phyloP scores from a whole-genome alignment of 768 basidiomycete genomes.

The Pulveroboletus sp. region DNA sequence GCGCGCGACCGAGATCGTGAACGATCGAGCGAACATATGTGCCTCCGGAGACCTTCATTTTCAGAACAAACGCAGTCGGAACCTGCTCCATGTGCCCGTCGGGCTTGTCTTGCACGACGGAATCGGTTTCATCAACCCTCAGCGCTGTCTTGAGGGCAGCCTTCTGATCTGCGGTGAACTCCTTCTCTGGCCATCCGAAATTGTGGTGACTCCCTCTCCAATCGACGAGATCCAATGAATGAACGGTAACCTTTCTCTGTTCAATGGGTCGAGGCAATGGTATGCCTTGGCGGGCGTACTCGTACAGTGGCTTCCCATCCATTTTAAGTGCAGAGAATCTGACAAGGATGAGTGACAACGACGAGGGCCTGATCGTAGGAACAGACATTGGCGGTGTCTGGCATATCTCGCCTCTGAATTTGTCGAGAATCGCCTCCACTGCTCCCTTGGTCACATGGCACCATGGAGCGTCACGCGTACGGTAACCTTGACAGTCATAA shows the following conservation, averaged over 20 bases:
- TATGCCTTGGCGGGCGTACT: slow-evolving; percentile 88
- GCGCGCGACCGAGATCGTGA: slow-evolving; percentile 80
- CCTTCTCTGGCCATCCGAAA: slow-evolving; percentile 72
- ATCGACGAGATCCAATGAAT: slow-evolving; percentile 70
- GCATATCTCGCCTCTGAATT: slow-evolving; percentile 81
- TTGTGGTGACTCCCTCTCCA: slow-evolving; percentile 76
- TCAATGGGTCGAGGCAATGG: slow-evolving; percentile 95
- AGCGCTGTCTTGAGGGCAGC: slow-evolving; percentile 64
- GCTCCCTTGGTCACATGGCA: slow-evolving; percentile 75
- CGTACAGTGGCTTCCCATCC: slow-evolving; percentile 93
- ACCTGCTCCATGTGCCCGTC: slow-evolving; percentile 32
- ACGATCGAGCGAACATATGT: slow-evolving; percentile 96
- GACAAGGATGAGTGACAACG: slow-evolving; percentile 8
- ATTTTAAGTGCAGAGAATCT: slow-evolving; percentile 99
- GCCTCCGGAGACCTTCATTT: slow-evolving; percentile 92
- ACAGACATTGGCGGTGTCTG: slow-evolving; percentile 90
- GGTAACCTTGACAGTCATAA: slow-evolving; percentile 86
- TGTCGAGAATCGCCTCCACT: slow-evolving; percentile 61
- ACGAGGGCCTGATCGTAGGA: neutral
- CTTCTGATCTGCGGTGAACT: slow-evolving; percentile 64
- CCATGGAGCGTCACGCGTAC: slow-evolving; percentile 75
- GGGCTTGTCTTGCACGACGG: slow-evolving; percentile 32
- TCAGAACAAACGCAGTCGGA: slow-evolving; percentile 79
- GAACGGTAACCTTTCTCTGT: slow-evolving; percentile 74
- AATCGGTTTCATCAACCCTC: slow-evolving; percentile 40